phyloP scores from a whole-genome alignment of 208 protist genomes.

The Naegleria fowleri region DNA sequence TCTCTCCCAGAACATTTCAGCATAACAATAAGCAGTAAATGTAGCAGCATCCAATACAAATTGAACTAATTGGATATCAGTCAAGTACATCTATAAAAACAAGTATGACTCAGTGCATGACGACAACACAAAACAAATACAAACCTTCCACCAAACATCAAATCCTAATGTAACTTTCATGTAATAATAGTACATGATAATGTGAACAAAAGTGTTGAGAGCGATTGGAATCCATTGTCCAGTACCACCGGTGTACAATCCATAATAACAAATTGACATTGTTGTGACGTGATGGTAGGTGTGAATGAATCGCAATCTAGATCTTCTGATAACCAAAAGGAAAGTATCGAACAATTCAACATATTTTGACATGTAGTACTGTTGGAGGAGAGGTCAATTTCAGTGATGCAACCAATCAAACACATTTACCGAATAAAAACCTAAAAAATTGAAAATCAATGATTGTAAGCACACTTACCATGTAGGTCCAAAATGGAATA shows the following conservation, averaged over 20 bases:
- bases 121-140: too few relatives aligned
- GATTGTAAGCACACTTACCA: too few relatives aligned
- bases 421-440: too few relatives aligned
- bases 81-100: not conserved
- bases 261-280: not conserved
- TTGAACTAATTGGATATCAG: conserved; percentile 11
- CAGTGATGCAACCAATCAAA: too few relatives aligned
- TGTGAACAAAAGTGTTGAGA: conserved; percentile 69
- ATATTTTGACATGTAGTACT: conserved; percentile 71
- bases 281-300: conserved; percentile 74
- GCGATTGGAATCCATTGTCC: conserved; percentile 11
- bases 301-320: conserved; percentile 73
- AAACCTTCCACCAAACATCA: conserved; percentile 22
- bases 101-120: too few relatives aligned
- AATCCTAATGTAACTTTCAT: conserved; percentile 67
- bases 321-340: conserved; percentile 73
- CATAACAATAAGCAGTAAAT: not conserved
- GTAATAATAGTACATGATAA: conserved; percentile 83
- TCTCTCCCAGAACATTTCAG: not conserved
- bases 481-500: conserved; percentile 5
- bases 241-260: not conserved
- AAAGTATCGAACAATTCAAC: conserved; percentile 76
- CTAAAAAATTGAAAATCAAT: too few relatives aligned
- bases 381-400: not conserved
- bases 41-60: not conserved